These are phyloP conservation scores for Raffaelea deltoideospora DNA, from an alignment of 2,329 filamentous ascomycete genomes.

Conservation along the genomic window DNA sequence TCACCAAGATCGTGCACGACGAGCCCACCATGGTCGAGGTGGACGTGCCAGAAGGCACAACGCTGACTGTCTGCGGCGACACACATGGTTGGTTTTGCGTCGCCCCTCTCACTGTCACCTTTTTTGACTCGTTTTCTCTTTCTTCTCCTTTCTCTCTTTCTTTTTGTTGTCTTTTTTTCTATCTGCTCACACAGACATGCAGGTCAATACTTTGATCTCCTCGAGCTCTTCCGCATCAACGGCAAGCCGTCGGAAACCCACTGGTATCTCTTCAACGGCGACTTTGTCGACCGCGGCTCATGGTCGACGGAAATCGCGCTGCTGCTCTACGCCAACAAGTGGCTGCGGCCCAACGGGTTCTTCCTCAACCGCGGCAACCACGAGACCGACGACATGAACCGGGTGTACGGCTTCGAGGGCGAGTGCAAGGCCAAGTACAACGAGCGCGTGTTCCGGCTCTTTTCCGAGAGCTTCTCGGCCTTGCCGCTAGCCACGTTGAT, in stretches of 20 bases:
- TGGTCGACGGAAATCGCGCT: constrained; percentile 98
- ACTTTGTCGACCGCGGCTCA: constrained; percentile 93
- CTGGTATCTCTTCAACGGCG: constrained; percentile 93
- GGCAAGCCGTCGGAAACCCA: constrained; percentile 74
- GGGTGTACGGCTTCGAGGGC: constrained; percentile 94
- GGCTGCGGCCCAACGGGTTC: constrained; percentile 73
- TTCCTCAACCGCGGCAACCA: constrained; percentile 98
- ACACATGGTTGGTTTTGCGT: constrained; percentile 57
- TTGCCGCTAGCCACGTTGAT: constrained; percentile 84
- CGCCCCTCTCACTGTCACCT: background rate
- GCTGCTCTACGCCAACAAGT: constrained; percentile 91
- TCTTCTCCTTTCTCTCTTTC: no score
- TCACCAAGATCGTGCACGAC: constrained; percentile 77
- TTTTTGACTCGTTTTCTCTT: background rate
- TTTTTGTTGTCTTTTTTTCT: no score
- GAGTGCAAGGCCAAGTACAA: constrained; percentile 98
- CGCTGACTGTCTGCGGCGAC: constrained; percentile 90
- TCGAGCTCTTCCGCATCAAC: constrained; percentile 90
- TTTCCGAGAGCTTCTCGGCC: constrained; percentile 95
- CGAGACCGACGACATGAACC: constrained; percentile 99
- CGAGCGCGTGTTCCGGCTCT: constrained; percentile 85
- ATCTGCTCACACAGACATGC: background rate
- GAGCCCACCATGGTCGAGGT: constrained; percentile 97
- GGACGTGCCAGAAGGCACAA: constrained; percentile 59
- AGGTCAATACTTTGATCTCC: constrained; percentile 95